Percentiles rank a stretch among this genome's conserved stretches.
Conservation (phyloP, 805 yeast species). For the Kluyveromyces aestuarii region DNA sequence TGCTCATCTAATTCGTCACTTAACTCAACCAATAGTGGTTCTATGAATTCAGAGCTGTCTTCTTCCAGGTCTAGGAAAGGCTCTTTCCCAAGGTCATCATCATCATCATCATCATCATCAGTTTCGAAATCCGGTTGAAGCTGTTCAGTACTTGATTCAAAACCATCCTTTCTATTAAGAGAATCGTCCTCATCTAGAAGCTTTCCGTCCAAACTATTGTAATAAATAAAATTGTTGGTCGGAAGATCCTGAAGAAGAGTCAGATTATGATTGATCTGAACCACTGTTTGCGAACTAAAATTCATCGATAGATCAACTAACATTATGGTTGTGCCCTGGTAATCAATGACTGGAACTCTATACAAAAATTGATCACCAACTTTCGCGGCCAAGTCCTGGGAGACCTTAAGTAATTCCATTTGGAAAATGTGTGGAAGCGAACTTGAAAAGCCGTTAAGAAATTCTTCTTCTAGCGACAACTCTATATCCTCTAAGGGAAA, state of each 20-base stretch:
- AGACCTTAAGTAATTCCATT: slow-evolving; percentile 10
- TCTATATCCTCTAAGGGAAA: background rate
- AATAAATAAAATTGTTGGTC: background rate
- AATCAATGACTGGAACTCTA: slow-evolving; percentile 24
- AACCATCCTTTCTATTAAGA: background rate
- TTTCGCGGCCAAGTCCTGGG: slow-evolving; percentile 10
- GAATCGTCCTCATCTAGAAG: background rate
- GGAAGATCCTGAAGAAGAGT: background rate
- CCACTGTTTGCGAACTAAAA: background rate
- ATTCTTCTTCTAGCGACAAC: slow-evolving; percentile 1
- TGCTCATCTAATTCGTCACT: background rate
- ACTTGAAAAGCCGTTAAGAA: slow-evolving; percentile 11
- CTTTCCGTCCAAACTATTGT: background rate
- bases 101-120: too few relatives aligned
- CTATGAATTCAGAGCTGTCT: background rate
- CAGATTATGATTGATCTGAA: background rate
- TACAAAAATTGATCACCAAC: slow-evolving; percentile 25
- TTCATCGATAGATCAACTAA: background rate
- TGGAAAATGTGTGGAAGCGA: slow-evolving; percentile 16
- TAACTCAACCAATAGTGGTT: background rate
- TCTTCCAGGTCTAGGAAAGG: background rate
- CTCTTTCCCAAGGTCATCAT: background rate
- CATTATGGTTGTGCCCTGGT: slow-evolving; percentile 16
- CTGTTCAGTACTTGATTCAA: too few relatives aligned
- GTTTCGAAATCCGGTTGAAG: background rate